phyloP scores from a whole-genome alignment of 768 basidiomycete genomes.

The Mycena floridula region DNA sequence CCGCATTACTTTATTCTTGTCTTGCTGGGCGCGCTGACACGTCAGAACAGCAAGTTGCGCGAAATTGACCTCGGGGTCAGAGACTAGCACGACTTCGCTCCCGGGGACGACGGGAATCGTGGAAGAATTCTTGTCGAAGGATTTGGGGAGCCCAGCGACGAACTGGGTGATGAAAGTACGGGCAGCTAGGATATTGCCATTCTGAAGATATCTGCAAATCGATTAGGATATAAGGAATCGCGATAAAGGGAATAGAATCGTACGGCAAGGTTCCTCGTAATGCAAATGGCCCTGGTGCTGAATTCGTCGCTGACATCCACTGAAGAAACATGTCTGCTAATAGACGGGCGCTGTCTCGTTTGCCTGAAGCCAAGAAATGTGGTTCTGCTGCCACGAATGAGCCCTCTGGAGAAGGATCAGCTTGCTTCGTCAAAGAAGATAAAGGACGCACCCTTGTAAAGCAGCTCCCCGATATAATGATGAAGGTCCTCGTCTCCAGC shows the following conservation, averaged over 20 bases:
- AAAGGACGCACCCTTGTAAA: constrained; percentile 63
- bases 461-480: constrained; percentile 83
- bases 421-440: not conserved
- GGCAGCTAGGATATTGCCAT: constrained; percentile 89
- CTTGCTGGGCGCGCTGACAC: constrained; percentile 83
- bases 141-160: constrained; percentile 52
- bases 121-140: constrained; percentile 38
- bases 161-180: constrained; percentile 88
- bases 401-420: constrained; percentile 48
- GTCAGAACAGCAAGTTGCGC: constrained; percentile 82
- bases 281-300: constrained; percentile 69
- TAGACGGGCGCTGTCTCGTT: constrained; percentile 80
- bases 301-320: constrained; percentile 59
- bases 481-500: constrained; percentile 86
- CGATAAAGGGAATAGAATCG: constrained; percentile 23
- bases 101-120: no score
- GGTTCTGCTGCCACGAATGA: constrained; percentile 69
- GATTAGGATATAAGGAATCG: not conserved
- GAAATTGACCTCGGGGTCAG: constrained; percentile 83
- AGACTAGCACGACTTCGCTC: constrained; percentile 62
- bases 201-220: constrained; percentile 58
- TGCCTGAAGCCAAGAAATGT: constrained; percentile 81
- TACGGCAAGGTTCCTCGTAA: constrained; percentile 84
- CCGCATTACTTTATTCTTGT: constrained; percentile 67
- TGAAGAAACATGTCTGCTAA: constrained; percentile 84